These are phyloP conservation scores for Penicillium lagena DNA, from an alignment of 495 filamentous ascomycete species.

Conservation along the genomic window DNA sequence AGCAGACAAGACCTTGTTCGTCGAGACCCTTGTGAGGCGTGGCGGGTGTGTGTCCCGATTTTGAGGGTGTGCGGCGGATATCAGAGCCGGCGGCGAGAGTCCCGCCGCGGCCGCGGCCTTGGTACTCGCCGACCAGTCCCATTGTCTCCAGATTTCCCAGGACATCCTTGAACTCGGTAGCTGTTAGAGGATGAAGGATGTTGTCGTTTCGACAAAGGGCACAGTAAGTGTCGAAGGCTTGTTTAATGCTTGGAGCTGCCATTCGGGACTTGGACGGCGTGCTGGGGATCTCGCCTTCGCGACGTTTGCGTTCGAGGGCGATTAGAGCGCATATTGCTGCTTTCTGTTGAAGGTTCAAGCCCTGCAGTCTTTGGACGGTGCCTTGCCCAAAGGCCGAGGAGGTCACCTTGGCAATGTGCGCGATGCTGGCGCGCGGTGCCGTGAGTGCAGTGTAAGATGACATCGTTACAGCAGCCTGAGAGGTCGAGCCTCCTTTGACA, in stretches of 20 bases:
- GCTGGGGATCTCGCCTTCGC: slow-evolving; percentile 28
- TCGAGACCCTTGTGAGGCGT: slow-evolving; percentile 47
- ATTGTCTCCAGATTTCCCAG: slow-evolving; percentile 82
- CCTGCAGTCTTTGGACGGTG: slow-evolving; percentile 71
- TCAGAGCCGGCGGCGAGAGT: slow-evolving; percentile 43
- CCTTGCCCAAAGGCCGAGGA: slow-evolving; percentile 82
- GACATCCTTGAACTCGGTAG: slow-evolving; percentile 89
- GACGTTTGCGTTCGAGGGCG: slow-evolving; percentile 62
- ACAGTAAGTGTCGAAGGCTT: slow-evolving; percentile 73
- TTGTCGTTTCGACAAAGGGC: slow-evolving; percentile 75
- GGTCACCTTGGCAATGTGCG: slow-evolving; percentile 84
- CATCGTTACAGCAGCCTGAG: slow-evolving; percentile 32
- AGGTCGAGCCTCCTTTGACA: slow-evolving; percentile 13
- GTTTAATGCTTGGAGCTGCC: slow-evolving; percentile 65
- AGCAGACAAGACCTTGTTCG: slow-evolving; percentile 67
- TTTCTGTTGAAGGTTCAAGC: slow-evolving; percentile 93
- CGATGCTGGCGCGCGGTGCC: slow-evolving; percentile 85
- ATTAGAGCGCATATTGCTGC: slow-evolving; percentile 84
- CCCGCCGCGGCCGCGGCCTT: slow-evolving; percentile 64
- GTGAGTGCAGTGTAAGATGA: slow-evolving; percentile 56
- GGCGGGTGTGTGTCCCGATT: slow-evolving; percentile 40
- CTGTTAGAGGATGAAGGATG: slow-evolving; percentile 76
- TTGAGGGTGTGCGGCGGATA: slow-evolving; percentile 50
- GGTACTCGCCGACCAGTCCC: slow-evolving; percentile 66
- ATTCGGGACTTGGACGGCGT: slow-evolving; percentile 53